phyloP scores from a whole-genome alignment of 495 filamentous ascomycete genomes.

The Niebla homalea region DNA sequence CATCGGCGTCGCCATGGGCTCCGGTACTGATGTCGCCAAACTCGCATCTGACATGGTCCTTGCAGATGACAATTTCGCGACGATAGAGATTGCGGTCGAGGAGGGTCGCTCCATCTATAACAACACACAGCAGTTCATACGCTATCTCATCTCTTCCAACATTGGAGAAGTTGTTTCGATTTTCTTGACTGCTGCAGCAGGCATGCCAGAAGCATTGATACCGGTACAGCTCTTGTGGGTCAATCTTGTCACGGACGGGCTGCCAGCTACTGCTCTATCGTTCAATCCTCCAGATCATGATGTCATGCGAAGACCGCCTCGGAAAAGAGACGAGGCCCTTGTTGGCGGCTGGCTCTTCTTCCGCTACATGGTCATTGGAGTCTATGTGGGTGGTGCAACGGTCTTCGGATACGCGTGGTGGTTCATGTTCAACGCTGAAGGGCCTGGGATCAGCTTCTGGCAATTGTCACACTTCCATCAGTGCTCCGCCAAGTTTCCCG shows the following conservation, averaged over 20 bases:
- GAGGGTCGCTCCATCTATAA: slow-evolving; percentile 98
- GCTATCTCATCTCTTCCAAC: slow-evolving; percentile 97
- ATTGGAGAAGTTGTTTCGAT: slow-evolving; percentile 99
- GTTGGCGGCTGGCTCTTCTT: slow-evolving; percentile 95
- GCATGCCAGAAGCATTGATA: slow-evolving; percentile 96
- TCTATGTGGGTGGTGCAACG: slow-evolving; percentile 87
- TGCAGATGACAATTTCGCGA: slow-evolving; percentile 97
- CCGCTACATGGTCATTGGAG: slow-evolving; percentile 92
- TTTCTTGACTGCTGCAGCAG: slow-evolving; percentile 90
- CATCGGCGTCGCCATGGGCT: slow-evolving; percentile 98
- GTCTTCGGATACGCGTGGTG: slow-evolving; percentile 98
- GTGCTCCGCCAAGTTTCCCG: slow-evolving; percentile 74
- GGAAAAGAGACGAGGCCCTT: slow-evolving; percentile 82
- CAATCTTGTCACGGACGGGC: slow-evolving; percentile 94
- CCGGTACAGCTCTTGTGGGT: slow-evolving; percentile 98
- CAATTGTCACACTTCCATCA: slow-evolving; percentile 90
- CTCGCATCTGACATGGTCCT: slow-evolving; percentile 98
- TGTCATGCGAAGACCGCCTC: slow-evolving; percentile 84
- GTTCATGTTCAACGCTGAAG: slow-evolving; percentile 93
- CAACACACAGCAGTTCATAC: slow-evolving; percentile 99
- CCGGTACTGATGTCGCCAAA: slow-evolving; percentile 94
- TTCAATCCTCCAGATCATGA: slow-evolving; percentile 98
- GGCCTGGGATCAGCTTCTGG: slow-evolving; percentile 85
- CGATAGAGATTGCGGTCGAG: slow-evolving; percentile 89
- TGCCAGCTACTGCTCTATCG: slow-evolving; percentile 89